These are phyloP conservation scores for Venturia nashicola DNA, from an alignment of 2,329 filamentous ascomycete species.

Conservation along the genomic window DNA sequence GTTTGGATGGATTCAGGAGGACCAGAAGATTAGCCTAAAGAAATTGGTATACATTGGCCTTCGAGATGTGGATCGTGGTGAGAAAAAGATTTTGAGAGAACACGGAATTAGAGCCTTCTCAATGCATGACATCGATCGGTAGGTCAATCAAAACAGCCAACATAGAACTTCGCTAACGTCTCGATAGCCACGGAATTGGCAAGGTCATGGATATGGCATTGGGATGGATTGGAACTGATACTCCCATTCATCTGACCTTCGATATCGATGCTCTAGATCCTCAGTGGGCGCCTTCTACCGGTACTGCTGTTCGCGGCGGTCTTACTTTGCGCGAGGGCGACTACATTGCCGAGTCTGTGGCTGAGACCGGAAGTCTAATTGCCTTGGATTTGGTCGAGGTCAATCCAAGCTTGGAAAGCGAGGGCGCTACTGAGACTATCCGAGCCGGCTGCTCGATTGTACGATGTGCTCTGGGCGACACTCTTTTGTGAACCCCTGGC, in stretches of 20 bases:
- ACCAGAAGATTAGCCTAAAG: slow-evolving; percentile 56
- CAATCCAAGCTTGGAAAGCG: slow-evolving; percentile 34
- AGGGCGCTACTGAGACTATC: slow-evolving; percentile 73
- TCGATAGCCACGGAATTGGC: slow-evolving; percentile 70
- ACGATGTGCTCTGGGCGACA: slow-evolving; percentile 84
- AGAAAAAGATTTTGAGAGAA: slow-evolving; percentile 85
- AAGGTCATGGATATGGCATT: slow-evolving; percentile 98
- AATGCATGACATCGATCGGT: slow-evolving; percentile 97
- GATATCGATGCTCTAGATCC: slow-evolving; percentile 95
- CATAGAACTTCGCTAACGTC: slow-evolving; percentile 10
- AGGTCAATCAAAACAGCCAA: slow-evolving; percentile 12
- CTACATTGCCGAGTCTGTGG: slow-evolving; percentile 71
- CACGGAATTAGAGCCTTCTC: slow-evolving; percentile 90
- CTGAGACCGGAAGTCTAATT: slow-evolving; percentile 42
- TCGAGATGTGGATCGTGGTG: slow-evolving; percentile 80
- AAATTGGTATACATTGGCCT: slow-evolving; percentile 97
- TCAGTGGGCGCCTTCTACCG: slow-evolving; percentile 90
- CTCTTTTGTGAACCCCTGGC: slow-evolving; percentile 47
- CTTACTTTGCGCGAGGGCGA: slow-evolving; percentile 91
- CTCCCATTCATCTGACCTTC: slow-evolving; percentile 92
- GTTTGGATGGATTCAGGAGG: slow-evolving; percentile 79
- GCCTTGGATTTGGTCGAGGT: slow-evolving; percentile 46
- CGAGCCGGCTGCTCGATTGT: slow-evolving; percentile 84
- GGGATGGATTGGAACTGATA: slow-evolving; percentile 85
- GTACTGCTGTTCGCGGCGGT: slow-evolving; percentile 86